Percentiles rank a stretch among this genome's conserved stretches.
Evolutionary conservation across 2,329 filamentous ascomycete genomes (phyloP).

Genomic region (Claviceps paspali): DNA sequence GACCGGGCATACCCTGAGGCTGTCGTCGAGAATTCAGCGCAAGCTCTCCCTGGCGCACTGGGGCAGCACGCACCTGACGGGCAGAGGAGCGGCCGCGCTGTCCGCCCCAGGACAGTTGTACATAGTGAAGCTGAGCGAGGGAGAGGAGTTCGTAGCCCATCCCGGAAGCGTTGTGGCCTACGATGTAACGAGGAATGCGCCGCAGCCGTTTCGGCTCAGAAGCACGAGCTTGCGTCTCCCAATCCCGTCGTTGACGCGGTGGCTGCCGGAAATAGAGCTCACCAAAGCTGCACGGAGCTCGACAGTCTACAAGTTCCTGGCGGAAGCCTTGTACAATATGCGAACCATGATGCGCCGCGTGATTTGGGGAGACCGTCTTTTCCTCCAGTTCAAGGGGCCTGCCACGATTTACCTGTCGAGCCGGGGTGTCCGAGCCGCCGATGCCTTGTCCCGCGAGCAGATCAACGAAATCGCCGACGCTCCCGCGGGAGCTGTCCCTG

Average conservation of each 20-base stretch:
- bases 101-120: constrained; percentile 82
- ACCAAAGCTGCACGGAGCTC: constrained; percentile 58
- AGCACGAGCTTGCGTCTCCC: constrained; percentile 62
- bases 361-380: constrained; percentile 88
- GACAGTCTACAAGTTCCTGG: constrained; percentile 53
- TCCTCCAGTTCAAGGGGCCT: constrained; percentile 80
- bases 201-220: constrained; percentile 76
- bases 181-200: constrained; percentile 56
- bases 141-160: constrained; percentile 83
- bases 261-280: constrained; percentile 58
- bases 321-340: constrained; percentile 49
- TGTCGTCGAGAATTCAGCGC: constrained; percentile 61
- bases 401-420: constrained; percentile 78
- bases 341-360: constrained; percentile 66
- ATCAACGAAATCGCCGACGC: constrained; percentile 82
- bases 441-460: constrained; percentile 62
- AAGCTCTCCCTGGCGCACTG: constrained; percentile 70
- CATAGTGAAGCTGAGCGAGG: constrained; percentile 62
- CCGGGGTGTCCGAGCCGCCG: constrained; percentile 61
- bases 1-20: constrained; percentile 75
- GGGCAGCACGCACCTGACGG: constrained; percentile 81
- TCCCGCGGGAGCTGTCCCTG: constrained; percentile 53
- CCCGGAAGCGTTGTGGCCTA: constrained; percentile 89
- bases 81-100: constrained; percentile 72
- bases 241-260: constrained; percentile 51